These are phyloP conservation scores for Ceratocystis colombiana DNA, from an alignment of 2,329 filamentous ascomycete genomes.

Conservation along the genomic window DNA sequence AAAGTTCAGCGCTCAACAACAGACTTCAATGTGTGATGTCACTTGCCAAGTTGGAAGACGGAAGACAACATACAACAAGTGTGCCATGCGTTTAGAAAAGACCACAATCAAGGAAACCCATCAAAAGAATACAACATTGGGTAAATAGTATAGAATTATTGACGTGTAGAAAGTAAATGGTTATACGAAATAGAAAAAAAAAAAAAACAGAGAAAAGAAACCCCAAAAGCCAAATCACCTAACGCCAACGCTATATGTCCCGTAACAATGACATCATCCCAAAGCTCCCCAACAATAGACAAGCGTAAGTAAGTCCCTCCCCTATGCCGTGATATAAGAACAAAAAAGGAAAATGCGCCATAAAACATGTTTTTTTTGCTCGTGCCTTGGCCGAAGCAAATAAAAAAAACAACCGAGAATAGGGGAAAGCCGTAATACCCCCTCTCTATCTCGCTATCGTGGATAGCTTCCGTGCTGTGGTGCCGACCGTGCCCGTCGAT, in stretches of 20 bases:
- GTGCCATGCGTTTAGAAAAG: no score
- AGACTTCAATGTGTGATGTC: slow-evolving; percentile 65
- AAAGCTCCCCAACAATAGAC: background rate
- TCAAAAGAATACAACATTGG: no score
- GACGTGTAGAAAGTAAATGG: no score
- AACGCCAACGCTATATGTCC: background rate
- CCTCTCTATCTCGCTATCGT: background rate
- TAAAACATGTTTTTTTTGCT: no score
- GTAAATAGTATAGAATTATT: no score
- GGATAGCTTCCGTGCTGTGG: slow-evolving; percentile 13
- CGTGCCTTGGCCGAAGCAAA: background rate
- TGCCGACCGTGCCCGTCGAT: slow-evolving; percentile 33
- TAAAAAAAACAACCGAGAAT: background rate
- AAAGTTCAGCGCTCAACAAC: slow-evolving; percentile 69
- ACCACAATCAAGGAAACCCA: no score
- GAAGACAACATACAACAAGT: no score
- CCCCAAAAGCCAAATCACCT: background rate
- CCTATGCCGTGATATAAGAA: background rate
- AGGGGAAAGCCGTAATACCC: no score
- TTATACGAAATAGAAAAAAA: no score
- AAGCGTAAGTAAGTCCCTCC: background rate
- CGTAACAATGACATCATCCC: background rate
- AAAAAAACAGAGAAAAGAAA: no score
- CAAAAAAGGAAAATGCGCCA: background rate
- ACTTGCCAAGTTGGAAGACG: background rate